These are phyloP conservation scores for Hordeum pubiflorum DNA, from an alignment of 202 grass and related monocot genomes.

Conservation along the genomic window DNA sequence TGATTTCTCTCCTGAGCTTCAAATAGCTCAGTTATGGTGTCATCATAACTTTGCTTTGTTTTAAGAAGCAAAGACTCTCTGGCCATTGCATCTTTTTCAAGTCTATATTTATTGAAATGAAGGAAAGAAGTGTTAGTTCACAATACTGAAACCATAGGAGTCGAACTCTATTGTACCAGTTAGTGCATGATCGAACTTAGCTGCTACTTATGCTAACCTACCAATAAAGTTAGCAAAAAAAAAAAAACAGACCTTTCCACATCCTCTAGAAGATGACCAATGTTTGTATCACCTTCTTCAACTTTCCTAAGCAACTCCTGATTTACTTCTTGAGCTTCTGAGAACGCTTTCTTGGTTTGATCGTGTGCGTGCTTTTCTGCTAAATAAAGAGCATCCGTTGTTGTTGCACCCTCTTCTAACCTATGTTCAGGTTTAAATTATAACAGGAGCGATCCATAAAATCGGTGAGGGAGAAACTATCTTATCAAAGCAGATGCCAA, in stretches of 20 bases:
- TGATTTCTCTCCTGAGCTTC: constrained; percentile 48
- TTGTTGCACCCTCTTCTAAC: constrained; percentile 59
- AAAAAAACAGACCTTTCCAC: constrained; percentile 41
- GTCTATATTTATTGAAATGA: constrained; percentile 37
- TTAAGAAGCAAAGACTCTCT: constrained; percentile 47
- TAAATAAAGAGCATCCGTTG: constrained; percentile 47
- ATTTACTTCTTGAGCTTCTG: constrained; percentile 54
- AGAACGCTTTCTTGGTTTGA: constrained; percentile 47
- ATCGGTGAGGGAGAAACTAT: constrained; percentile 6
- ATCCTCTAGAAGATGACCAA: constrained; percentile 41
- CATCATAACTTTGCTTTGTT: constrained; percentile 59
- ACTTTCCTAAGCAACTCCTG: constrained; percentile 39
- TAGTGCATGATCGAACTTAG: constrained; percentile 30
- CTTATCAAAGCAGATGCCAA: constrained; percentile 3
- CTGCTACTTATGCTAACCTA: constrained; percentile 20
- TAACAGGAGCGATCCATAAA: constrained; percentile 25
- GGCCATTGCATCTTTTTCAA: constrained; percentile 49
- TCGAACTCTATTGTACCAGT: constrained; percentile 2
- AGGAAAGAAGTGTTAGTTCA: constrained; percentile 16
- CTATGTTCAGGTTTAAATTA: constrained; percentile 43
- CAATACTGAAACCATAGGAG: constrained; percentile 9
- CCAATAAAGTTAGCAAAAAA: constrained; percentile 13
- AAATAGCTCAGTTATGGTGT: constrained; percentile 35
- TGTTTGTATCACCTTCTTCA: constrained; percentile 45
- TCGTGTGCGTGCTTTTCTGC: constrained; percentile 50